Conservation (phyloP, 78 protist genomes). For the Pigoraptor vietnamica region DNA sequence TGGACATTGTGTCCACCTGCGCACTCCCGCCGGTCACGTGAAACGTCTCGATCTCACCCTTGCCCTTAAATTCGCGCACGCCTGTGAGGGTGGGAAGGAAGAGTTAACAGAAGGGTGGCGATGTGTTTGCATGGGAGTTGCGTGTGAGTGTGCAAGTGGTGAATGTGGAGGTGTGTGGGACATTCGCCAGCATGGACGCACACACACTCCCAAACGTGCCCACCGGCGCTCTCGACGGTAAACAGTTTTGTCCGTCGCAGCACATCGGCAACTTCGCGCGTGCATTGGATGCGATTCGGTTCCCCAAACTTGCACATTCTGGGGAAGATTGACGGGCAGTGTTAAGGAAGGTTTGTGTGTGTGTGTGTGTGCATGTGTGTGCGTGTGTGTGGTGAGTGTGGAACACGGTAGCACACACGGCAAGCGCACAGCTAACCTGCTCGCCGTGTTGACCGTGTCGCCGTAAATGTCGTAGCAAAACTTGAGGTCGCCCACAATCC, state of each 20-base stretch:
- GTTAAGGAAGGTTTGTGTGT: too few relatives aligned
- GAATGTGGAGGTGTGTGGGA: too few relatives aligned
- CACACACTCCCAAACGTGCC: too few relatives aligned
- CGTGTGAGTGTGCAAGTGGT: too few relatives aligned
- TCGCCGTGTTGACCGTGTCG: constrained; percentile 80
- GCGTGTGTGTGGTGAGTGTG: too few relatives aligned
- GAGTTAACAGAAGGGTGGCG: not conserved
- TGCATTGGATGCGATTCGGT: not conserved
- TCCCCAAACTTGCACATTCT: not conserved
- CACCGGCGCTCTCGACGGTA: not conserved
- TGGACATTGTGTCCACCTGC: too few relatives aligned
- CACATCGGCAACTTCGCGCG: not conserved
- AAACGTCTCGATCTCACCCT: not conserved
- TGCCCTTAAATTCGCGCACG: not conserved
- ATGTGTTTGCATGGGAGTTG: too few relatives aligned
- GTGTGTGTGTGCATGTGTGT: too few relatives aligned
- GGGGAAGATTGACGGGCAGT: too few relatives aligned
- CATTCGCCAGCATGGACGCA: too few relatives aligned
- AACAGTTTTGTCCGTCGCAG: not conserved
- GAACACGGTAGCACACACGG: not conserved
- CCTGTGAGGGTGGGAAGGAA: not conserved
- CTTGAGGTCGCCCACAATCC: constrained; percentile 64
- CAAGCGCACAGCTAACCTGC: constrained; percentile 16
- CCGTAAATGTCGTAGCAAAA: constrained; percentile 74
- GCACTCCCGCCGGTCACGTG: not conserved